Conservation (phyloP, 139 green algal genomes). For the Coelastrella sp. region DNA sequence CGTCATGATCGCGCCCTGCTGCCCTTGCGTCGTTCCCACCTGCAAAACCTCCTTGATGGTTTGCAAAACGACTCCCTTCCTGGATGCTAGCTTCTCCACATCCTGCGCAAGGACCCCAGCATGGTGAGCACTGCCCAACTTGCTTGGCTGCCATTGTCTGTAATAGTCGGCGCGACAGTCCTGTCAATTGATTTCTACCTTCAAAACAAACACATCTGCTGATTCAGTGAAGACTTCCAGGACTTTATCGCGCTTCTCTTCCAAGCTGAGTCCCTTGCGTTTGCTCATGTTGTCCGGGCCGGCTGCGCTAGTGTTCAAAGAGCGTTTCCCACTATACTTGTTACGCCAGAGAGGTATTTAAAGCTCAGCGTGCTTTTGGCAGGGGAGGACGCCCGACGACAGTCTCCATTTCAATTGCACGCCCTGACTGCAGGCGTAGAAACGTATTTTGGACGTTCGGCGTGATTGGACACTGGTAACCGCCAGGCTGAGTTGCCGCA, state of each 20-base stretch:
- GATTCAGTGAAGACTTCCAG: slow-evolving; percentile 82
- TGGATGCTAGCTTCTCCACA: slow-evolving; percentile 81
- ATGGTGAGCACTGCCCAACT: not conserved
- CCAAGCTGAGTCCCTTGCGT: slow-evolving; percentile 78
- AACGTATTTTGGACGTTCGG: not conserved
- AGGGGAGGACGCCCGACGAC: too few relatives aligned
- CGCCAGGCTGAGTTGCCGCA: too few relatives aligned
- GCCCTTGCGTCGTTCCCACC: not conserved
- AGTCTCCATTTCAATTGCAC: too few relatives aligned
- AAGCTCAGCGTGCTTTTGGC: too few relatives aligned
- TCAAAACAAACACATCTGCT: slow-evolving; percentile 80
- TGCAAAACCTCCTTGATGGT: slow-evolving; percentile 86
- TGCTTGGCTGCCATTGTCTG: too few relatives aligned
- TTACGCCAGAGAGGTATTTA: too few relatives aligned
- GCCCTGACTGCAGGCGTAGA: not conserved
- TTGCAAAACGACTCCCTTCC: slow-evolving; percentile 82
- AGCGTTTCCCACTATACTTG: too few relatives aligned
- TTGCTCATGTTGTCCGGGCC: slow-evolving; percentile 49
- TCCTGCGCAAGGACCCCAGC: slow-evolving; percentile 64
- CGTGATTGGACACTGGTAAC: too few relatives aligned
- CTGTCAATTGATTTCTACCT: not conserved
- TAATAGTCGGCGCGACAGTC: too few relatives aligned
- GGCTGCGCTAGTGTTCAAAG: too few relatives aligned
- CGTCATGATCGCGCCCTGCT: too few relatives aligned
- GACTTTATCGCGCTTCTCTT: slow-evolving; percentile 80